Conservation (phyloP, 306 rosid genomes). For the Arachis stenosperma region DNA sequence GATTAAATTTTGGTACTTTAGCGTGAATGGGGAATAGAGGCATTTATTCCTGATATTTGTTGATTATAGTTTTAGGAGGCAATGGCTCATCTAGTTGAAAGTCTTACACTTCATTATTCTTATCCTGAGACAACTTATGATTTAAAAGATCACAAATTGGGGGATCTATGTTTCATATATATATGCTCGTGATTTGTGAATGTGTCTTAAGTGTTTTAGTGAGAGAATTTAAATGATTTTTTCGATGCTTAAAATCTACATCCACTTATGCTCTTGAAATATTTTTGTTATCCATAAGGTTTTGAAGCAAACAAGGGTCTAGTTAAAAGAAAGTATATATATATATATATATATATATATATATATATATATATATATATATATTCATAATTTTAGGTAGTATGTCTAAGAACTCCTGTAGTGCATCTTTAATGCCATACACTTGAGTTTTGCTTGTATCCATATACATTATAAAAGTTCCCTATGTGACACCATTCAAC, state of each 20-base stretch:
- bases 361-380: conserved; percentile 15
- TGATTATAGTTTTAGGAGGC: background rate
- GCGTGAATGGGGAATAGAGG: background rate
- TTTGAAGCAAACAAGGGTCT: conserved; percentile 12
- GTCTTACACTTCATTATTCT: background rate
- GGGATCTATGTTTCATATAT: background rate
- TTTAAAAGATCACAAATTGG: background rate
- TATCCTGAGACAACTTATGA: background rate
- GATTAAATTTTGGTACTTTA: background rate
- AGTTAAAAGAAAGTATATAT: background rate
- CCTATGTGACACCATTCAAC: background rate
- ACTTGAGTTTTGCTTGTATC: background rate
- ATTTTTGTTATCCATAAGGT: background rate
- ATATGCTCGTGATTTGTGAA: background rate
- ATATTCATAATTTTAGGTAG: conserved; percentile 25
- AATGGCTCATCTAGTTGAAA: background rate
- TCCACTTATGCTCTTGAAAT: background rate
- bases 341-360: conserved; percentile 16
- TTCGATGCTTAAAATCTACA: background rate
- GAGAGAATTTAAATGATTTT: conserved; percentile 1
- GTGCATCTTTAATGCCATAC: background rate
- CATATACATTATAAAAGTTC: background rate
- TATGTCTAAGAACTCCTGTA: conserved; percentile 7
- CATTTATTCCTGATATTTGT: background rate
- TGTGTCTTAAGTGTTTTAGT: background rate